phyloP scores from a whole-genome alignment of 1,139 yeast species.

The Candida labiduridarum region DNA sequence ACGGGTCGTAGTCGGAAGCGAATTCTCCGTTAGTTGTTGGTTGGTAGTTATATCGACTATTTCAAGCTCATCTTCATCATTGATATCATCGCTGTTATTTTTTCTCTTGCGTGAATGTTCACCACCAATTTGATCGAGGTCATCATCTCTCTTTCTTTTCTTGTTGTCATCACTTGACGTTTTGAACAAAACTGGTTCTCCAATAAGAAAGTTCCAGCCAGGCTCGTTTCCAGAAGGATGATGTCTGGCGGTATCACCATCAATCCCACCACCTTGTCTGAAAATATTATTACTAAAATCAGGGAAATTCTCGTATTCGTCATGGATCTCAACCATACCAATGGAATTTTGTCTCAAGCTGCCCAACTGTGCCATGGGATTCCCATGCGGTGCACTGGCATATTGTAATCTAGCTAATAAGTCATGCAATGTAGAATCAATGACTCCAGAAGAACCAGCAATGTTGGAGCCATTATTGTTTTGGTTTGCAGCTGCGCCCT shows the following conservation, averaged over 20 bases:
- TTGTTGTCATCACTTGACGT: slow-evolving; percentile 1
- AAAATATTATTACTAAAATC: slow-evolving; percentile 47
- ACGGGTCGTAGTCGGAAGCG: background rate
- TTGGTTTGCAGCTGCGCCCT: slow-evolving; percentile 21
- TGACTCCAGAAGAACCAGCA: slow-evolving; percentile 18
- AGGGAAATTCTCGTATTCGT: slow-evolving; percentile 46
- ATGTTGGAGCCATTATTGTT: slow-evolving; percentile 9
- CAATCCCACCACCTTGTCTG: slow-evolving; percentile 5
- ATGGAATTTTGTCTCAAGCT: slow-evolving; percentile 41
- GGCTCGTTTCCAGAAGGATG: slow-evolving; percentile 22
- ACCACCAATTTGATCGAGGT: background rate
- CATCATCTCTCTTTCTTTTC: slow-evolving; percentile 5
- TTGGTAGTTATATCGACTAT: background rate
- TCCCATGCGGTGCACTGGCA: slow-evolving; percentile 56
- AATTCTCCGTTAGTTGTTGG: background rate
- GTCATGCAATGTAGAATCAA: slow-evolving; percentile 60
- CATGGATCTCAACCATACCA: slow-evolving; percentile 48
- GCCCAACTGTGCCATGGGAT: slow-evolving; percentile 42
- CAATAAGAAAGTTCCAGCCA: slow-evolving; percentile 42
- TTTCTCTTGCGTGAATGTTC: slow-evolving; percentile 4
- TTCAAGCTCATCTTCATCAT: background rate
- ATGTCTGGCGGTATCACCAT: slow-evolving; percentile 4
- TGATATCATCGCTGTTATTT: background rate
- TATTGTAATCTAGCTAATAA: slow-evolving; percentile 53
- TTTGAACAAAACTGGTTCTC: slow-evolving; percentile 21